A percentile compares a stretch with the other conserved stretches of the same genome.
These are phyloP conservation scores for Plasmodium fragile DNA, from an alignment of 169 alveolate genomes.

Conservation along the genomic window DNA sequence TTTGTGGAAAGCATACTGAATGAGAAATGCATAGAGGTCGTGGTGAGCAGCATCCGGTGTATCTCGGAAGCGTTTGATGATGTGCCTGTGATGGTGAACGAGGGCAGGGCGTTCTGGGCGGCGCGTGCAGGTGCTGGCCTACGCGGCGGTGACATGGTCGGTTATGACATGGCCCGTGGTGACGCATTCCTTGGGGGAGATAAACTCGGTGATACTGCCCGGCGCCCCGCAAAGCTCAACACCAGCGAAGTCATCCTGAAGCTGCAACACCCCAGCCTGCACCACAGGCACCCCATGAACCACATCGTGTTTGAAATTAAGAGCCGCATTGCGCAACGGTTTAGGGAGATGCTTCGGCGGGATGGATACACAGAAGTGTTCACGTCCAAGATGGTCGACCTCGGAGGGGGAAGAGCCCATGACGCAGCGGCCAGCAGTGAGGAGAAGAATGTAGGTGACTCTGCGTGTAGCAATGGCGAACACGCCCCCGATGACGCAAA, in stretches of 20 bases:
- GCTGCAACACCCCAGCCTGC: background rate
- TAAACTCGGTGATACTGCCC: background rate
- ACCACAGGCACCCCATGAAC: conserved; percentile 19
- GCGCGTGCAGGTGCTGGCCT: background rate
- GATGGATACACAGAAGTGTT: conserved; percentile 38
- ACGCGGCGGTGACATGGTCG: background rate
- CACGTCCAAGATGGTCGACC: conserved; percentile 16
- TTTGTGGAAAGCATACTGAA: conserved; percentile 35
- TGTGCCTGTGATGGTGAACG: conserved; percentile 10
- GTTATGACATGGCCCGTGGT: too few relatives aligned
- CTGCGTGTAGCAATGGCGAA: background rate
- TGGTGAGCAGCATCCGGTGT: background rate
- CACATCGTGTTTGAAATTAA: conserved; percentile 29
- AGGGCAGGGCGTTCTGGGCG: background rate
- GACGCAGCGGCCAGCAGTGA: background rate
- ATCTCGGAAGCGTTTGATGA: conserved; percentile 25
- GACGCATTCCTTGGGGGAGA: too few relatives aligned
- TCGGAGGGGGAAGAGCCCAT: background rate
- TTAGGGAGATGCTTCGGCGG: background rate
- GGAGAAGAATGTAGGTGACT: background rate
- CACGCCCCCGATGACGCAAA: background rate
- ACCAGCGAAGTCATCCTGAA: conserved; percentile 10
- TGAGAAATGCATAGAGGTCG: conserved; percentile 18
- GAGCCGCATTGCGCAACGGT: background rate
- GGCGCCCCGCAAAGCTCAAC: background rate